These are phyloP conservation scores for Catunica adiposa DNA, from an alignment of 2,329 filamentous ascomycete genomes.

Conservation along the genomic window DNA sequence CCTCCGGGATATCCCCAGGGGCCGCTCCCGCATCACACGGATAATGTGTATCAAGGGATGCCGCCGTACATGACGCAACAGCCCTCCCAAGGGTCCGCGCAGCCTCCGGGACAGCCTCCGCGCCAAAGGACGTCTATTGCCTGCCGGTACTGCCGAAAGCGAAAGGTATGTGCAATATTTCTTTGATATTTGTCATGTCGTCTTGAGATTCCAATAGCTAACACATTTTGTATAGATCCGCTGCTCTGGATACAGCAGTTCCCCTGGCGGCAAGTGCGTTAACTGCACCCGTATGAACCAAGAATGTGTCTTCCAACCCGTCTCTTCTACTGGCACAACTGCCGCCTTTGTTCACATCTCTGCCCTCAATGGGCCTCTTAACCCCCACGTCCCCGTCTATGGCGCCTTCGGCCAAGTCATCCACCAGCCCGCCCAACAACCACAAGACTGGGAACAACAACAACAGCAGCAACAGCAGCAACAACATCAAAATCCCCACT, in stretches of 20 bases:
- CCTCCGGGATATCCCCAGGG: background rate
- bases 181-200: background rate
- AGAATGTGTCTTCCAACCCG: slow-evolving; percentile 44
- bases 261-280: slow-evolving; percentile 41
- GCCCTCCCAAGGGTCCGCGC: background rate
- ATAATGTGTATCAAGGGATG: background rate
- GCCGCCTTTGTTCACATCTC: slow-evolving; percentile 44
- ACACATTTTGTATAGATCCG: slow-evolving; percentile 31
- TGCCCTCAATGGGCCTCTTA: slow-evolving; percentile 39
- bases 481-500: no score
- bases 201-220: background rate
- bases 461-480: no score
- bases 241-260: slow-evolving; percentile 43
- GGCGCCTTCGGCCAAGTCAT: slow-evolving; percentile 20
- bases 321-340: slow-evolving; percentile 34
- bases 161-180: slow-evolving; percentile 39
- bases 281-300: slow-evolving; percentile 47
- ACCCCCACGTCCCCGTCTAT: slow-evolving; percentile 38
- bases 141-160: slow-evolving; percentile 43
- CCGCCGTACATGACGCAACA: background rate
- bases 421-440: slow-evolving; percentile 12
- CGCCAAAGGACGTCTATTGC: slow-evolving; percentile 43
- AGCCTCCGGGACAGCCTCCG: slow-evolving; percentile 22
- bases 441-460: background rate
- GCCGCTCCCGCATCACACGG: background rate